Evolutionary conservation across 257 asterid genomes (phyloP).

Genomic region (Gentiana straminea): DNA sequence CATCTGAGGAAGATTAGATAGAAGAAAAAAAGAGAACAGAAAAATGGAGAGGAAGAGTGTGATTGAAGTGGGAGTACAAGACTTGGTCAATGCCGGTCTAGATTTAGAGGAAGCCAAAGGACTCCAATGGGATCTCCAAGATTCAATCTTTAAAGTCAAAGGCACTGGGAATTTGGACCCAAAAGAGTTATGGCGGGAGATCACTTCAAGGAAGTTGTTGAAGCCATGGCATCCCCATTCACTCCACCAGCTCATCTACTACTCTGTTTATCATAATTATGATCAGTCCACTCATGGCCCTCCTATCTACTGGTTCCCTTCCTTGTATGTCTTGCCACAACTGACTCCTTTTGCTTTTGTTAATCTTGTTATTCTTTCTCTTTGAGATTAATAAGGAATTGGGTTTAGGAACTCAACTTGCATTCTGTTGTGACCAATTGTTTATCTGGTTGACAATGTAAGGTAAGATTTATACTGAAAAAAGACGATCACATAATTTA

Average conservation of each 20-base stretch:
- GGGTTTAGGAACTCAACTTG: no score
- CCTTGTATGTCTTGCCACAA: conserved; percentile 31
- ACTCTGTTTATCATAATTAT: conserved; percentile 36
- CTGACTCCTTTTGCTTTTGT: no score
- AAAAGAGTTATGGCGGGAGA: conserved; percentile 45
- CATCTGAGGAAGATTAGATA: no score
- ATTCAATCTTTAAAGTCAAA: conserved; percentile 12
- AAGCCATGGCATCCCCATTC: conserved; percentile 68
- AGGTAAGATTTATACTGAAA: no score
- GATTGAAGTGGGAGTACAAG: conserved; percentile 39
- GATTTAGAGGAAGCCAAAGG: conserved; percentile 41
- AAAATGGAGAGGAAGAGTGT: conserved; percentile 39
- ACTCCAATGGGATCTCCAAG: conserved; percentile 31
- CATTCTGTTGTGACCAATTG: no score
- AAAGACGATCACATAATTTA: no score
- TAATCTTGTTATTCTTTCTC: no score
- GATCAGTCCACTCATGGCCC: conserved; percentile 51
- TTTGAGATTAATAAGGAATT: no score
- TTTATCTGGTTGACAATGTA: no score
- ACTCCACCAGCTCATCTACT: conserved; percentile 66
- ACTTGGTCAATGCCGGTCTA: conserved; percentile 46
- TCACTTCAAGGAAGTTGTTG: conserved; percentile 41
- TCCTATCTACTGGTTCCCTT: conserved; percentile 87
- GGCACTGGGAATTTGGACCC: conserved; percentile 8
- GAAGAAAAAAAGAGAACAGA: background rate